Conservation (phyloP, 352 stramenopile genomes). For the Phytopythium montanum region DNA sequence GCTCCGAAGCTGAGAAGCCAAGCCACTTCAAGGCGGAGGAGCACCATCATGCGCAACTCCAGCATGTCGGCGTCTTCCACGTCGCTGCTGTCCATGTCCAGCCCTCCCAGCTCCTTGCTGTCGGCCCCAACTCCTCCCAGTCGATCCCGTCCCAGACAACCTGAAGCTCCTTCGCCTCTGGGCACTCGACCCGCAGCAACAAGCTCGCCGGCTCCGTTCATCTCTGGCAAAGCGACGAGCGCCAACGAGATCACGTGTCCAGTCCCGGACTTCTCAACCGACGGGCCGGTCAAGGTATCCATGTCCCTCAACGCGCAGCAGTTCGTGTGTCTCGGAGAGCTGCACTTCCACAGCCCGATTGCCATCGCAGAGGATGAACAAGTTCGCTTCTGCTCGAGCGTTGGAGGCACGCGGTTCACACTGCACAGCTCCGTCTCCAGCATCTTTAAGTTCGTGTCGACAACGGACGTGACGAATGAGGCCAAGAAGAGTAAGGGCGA, state of each 20-base stretch:
- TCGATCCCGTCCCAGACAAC: slow-evolving; percentile 2
- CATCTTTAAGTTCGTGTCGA: slow-evolving; percentile 36
- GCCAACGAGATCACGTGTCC: slow-evolving; percentile 43
- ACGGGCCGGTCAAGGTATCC: slow-evolving; percentile 39
- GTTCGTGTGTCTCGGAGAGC: slow-evolving; percentile 55
- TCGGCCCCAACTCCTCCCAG: slow-evolving; percentile 11
- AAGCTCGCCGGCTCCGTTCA: slow-evolving; percentile 26
- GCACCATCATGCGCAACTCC: slow-evolving; percentile 56
- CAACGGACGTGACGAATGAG: slow-evolving; percentile 44
- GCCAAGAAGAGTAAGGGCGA: slow-evolving; percentile 13
- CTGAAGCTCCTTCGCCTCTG: background rate
- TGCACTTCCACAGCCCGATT: slow-evolving; percentile 52
- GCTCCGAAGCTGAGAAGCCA: slow-evolving; percentile 34
- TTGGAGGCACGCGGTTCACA: slow-evolving; percentile 49
- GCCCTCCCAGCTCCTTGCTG: slow-evolving; percentile 5
- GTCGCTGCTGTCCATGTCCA: slow-evolving; percentile 21
- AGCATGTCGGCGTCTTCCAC: slow-evolving; percentile 36
- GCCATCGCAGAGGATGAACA: slow-evolving; percentile 44
- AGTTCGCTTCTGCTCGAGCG: slow-evolving; percentile 59
- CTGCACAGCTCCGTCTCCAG: slow-evolving; percentile 54
- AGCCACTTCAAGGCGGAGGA: slow-evolving; percentile 36
- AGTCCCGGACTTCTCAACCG: slow-evolving; percentile 49
- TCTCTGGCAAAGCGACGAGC: slow-evolving; percentile 45
- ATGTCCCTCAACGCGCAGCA: slow-evolving; percentile 74
- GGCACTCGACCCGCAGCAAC: background rate